Evolutionary conservation across 2,329 filamentous ascomycete genomes (phyloP), one percentile per base, ranked within the genome.

Genomic region (Chaetomium sp.): DNA sequence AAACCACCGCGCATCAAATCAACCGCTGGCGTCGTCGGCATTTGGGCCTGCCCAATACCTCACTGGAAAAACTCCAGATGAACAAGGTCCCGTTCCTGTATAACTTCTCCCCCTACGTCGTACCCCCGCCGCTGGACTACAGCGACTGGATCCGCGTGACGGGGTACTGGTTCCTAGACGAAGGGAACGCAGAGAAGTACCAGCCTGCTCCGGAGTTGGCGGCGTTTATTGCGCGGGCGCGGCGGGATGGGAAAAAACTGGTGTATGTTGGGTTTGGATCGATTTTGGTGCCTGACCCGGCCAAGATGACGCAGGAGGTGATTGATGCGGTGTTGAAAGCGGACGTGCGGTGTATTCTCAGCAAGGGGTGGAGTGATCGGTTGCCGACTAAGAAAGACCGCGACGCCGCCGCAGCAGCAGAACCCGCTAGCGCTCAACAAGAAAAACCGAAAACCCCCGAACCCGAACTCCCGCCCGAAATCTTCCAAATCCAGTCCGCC

Each of bases 41-140:
- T 32, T 79, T 99, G 5, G 82, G 84, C 0, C 75, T 99, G 34
- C 88, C 86, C 51, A 86, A 85, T 60, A 99, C 94, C 1, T 89
- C 77, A 56, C 75, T 96, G 44, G 88, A 94, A 68, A 95, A 91
- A 74, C 84, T 99, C 82, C 91, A 96, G 72, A 86, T 89, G 2
- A 96, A 96, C 75, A 95, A 95, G 69, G 90, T 96, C n/a, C 94
- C 94, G 0, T 99, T 99, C 71, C 72, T 99, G 46, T 99, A 99
- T 76, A 97, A 96, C 72, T 97, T 96, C 70, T 95, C 89, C 54
- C 90, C 91, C 0, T 88, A 84, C 9, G 94, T 99, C 10, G 94
- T 99, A n/a, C 84, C 89, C 2, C 92, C 91, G 34, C 94, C 94
- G 12, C 77, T 96, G 1, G 94, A 99, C 72, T 99, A 91, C 72